Base-by-base conservation (phyloP, 176 grass and related monocot genomes). In the Paspalum vaginatum region DNA sequence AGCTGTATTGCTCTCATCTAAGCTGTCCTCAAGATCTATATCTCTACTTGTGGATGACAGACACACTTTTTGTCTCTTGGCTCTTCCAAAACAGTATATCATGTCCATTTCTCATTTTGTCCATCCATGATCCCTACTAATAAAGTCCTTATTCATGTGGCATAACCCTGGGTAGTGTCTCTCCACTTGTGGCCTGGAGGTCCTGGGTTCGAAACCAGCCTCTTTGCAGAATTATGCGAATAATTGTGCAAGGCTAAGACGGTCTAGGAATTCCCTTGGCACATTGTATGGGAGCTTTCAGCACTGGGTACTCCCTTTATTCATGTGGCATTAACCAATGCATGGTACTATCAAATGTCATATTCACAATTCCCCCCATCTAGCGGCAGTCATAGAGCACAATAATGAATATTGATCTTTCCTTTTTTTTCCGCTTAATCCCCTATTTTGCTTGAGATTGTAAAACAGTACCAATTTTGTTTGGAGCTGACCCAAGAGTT, bases 1-100 rank as follows among this genome's bases (percentile, higher is more conserved):
- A 25, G 22, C 40, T 54, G 8, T 11, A 32, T 79, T 42, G 15
- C 16, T 72, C 66, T 83, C 66, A 78, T 61, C 38, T 87, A 47
- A 43, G 37, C 54, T 80, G 46, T 38, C 65, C 43, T 27, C 22
- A 85, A 46, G 14, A 67, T n/a, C 26, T 9, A n/a, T 45, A 21
- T 2, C 21, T 60, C 13, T n/a, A 43, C 39, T 58, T 78, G 65
- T 78, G 25, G 76, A 83, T 65, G 61, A 42, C 67, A 65, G 21
- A 9, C 25, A 50, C 38, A 81, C 21, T 21, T 49, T 62, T 76
- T 47, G 50, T 14, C 27, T 70, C 4, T 41, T 43, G 56, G 26
- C 8, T 49, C 57, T 64, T 83, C 47, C 49, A 71, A 54, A 56
- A 77, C 5, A 70, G 46, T 53, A 47, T 70, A 45, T 45, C 14